Base-by-base conservation (phyloP, 768 basidiomycete genomes). In the Trametes maxima region DNA sequence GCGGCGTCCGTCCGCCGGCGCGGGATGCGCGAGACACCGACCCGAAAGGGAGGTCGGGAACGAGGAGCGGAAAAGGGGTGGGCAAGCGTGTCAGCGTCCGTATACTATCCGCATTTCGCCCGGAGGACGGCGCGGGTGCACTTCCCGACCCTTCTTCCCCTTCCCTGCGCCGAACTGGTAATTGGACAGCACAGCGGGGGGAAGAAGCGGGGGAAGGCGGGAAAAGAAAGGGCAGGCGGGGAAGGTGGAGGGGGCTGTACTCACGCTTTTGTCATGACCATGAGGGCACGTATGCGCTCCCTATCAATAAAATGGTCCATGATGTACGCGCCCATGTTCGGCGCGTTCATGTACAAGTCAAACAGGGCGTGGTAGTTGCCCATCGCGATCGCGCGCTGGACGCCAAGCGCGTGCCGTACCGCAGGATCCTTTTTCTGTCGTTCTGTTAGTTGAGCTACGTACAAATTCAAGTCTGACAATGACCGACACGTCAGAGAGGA, bases 281-380 rank as follows among this genome's bases (percentile, higher is more conserved):
- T 85, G 62, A 99, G 73, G 1, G 94, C 95, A 60, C 85, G 85
- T 57, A 90, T 83, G 60, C 97, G 80, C 77, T 98, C 97, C 68
- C 97, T 84, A 69, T 88, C 86, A 69, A 98, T 90, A 74, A 98
- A 98, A 74, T 98, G 95, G 76, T 98, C 97, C 93, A 99, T 97
- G 70, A 99, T 94, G 75, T 98, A 98, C 55, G 86, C 95, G 40
- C 94, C 94, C 97, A 98, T 98, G 71, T 96, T 95, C 25, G 95
- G 94, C 45, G 94, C 93, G 55, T 80, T 80, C 68, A 83, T 68
- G 76, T 92, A 98, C 59, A 94, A 77, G 56, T 86, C 85, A 78
- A 98, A 98, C 67, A 99, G 82, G 43, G 86, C 83, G 75, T 94
- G 92, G 76, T 98, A 99, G 73, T 98, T 99, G 71, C 91, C 92